Percentiles rank a stretch among this genome's conserved stretches.
These are phyloP conservation scores for Ogataea henricii DNA, from an alignment of 805 yeast species.

Conservation along the genomic window DNA sequence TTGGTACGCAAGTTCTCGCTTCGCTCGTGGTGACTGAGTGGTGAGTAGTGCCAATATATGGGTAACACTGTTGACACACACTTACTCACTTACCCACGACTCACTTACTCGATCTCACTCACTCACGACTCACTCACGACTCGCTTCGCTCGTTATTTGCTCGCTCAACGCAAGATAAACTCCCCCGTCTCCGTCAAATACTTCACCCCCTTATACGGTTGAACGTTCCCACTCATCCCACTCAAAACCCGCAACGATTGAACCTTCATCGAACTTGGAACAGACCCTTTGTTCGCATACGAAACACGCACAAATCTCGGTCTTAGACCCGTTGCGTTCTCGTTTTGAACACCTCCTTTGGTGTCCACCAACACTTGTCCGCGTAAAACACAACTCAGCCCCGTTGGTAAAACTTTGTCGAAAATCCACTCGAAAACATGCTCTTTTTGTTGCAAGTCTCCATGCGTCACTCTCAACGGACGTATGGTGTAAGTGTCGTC, in stretches of 20 bases:
- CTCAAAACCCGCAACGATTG: slow-evolving; percentile 57
- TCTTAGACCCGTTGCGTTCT: slow-evolving; percentile 4
- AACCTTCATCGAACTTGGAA: slow-evolving; percentile 77
- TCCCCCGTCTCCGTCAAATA: slow-evolving; percentile 70
- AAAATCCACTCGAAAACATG: slow-evolving; percentile 71
- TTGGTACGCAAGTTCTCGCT: no score
- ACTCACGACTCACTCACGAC: no score
- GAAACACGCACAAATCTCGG: slow-evolving; percentile 51
- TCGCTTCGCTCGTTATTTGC: no score
- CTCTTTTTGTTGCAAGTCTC: slow-evolving; percentile 63
- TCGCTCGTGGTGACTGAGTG: no score
- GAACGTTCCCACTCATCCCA: slow-evolving; percentile 61
- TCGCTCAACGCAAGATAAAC: slow-evolving; percentile 42
- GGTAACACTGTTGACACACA: no score
- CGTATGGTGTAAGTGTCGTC: slow-evolving; percentile 44
- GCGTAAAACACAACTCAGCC: slow-evolving; percentile 66
- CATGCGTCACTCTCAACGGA: slow-evolving; percentile 68
- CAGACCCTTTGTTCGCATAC: slow-evolving; percentile 63
- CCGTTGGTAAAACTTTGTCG: slow-evolving; percentile 57
- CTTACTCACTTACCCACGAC: no score
- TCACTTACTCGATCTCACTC: no score
- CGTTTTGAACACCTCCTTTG: background rate
- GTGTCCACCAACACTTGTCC: slow-evolving; percentile 41
- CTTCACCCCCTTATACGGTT: slow-evolving; percentile 91
- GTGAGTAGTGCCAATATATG: no score